Evolutionary conservation across 352 stramenopile genomes (phyloP).

Genomic region (Phytophthora podocarpi): DNA sequence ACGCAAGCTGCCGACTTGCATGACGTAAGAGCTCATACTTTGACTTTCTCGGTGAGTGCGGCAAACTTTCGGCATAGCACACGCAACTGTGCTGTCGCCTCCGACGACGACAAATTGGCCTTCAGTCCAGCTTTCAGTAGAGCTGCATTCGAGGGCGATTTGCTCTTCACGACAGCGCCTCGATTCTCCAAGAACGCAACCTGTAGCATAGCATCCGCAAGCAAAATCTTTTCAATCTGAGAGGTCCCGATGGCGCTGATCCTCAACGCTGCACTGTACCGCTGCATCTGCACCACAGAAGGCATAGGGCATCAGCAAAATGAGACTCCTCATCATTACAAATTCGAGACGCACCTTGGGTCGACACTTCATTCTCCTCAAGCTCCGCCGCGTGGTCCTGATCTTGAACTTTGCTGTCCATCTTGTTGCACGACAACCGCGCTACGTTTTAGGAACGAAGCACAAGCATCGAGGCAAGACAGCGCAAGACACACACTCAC

Average conservation of each 20-base stretch:
- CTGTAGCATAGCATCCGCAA: constrained; percentile 15
- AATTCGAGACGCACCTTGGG: constrained; percentile 11
- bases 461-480: background rate
- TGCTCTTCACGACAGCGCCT: constrained; percentile 36
- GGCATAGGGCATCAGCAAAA: background rate
- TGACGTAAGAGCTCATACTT: constrained; percentile 45
- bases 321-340: background rate
- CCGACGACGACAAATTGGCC: constrained; percentile 59
- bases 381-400: constrained; percentile 5
- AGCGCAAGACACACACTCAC: background rate
- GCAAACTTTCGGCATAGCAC: constrained; percentile 88
- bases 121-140: constrained; percentile 64
- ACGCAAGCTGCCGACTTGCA: too few species aligned
- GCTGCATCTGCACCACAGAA: constrained; percentile 22
- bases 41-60: constrained; percentile 83
- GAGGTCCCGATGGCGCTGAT: background rate
- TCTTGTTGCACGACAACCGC: constrained; percentile 6
- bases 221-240: background rate
- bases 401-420: constrained; percentile 26
- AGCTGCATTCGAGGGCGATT: constrained; percentile 45
- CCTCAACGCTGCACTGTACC: constrained; percentile 2
- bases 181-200: constrained; percentile 38
- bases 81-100: constrained; percentile 79
- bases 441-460: too few species aligned
- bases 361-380: constrained; percentile 19